Conservation (phyloP, 1,284 basidiomycete genomes). For the Apiotrichum laibachii region DNA sequence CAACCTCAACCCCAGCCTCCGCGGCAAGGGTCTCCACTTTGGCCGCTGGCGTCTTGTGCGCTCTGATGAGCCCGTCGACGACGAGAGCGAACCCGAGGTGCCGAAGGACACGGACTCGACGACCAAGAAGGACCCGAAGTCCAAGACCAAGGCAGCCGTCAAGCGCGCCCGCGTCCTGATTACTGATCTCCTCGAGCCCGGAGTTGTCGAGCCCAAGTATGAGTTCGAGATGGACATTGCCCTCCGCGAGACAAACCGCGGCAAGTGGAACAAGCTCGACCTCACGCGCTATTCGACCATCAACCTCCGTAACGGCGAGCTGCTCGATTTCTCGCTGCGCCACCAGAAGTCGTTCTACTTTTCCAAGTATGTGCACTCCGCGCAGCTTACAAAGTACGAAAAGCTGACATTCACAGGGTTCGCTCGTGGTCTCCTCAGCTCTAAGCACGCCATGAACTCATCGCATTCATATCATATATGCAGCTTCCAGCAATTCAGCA, state of each 20-base stretch:
- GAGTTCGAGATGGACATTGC: slow-evolving; percentile 79
- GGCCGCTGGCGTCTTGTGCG: slow-evolving; percentile 45
- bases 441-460: slow-evolving; percentile 11
- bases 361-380: slow-evolving; percentile 59
- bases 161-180: slow-evolving; percentile 29
- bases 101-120: neutral
- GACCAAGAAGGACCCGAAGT: neutral
- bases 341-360: slow-evolving; percentile 90
- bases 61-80: slow-evolving; percentile 12
- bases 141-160: neutral
- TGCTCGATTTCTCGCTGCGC: slow-evolving; percentile 67
- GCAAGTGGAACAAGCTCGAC: slow-evolving; percentile 83
- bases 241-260: slow-evolving; percentile 72
- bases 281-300: slow-evolving; percentile 71
- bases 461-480: too few relatives aligned
- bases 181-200: slow-evolving; percentile 46
- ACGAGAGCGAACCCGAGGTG: neutral
- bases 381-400: too few relatives aligned
- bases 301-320: slow-evolving; percentile 70
- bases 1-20: slow-evolving; percentile 68
- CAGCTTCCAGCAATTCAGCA: neutral
- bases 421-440: slow-evolving; percentile 17
- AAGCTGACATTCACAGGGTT: slow-evolving; percentile 19
- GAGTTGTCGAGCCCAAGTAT: slow-evolving; percentile 58
- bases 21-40: slow-evolving; percentile 65